Evolutionary conservation across 2,329 filamentous ascomycete species (phyloP), one percentile per base, ranked within the genome.

Genomic region (Daldinia eschscholtzii): DNA sequence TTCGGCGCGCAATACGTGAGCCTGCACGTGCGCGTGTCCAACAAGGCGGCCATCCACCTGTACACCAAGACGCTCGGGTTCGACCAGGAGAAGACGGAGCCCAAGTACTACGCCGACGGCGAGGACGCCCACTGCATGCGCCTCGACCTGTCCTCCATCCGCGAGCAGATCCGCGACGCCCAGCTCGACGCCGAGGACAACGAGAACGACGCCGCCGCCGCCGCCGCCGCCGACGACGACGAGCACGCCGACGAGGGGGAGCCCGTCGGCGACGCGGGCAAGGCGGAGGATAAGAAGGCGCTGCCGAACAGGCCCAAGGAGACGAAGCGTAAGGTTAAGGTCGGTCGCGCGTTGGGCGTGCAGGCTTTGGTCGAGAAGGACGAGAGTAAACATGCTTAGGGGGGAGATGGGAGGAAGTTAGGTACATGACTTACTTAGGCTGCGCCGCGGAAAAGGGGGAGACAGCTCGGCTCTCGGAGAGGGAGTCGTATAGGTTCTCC

Each of bases 61-160:
- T 99, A 99, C 87, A 91, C 93, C 75, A 92, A 97, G 79, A 98
- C 94, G 0, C 89, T 98, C 0, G 91, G 93, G 61, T 98, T 98
- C 86, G 88, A 90, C 78, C 92, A 93, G 73, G 93, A 96, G 72
- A 96, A 94, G 84, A 89, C 91, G 10, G 93, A 97, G 82, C 80
- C 87, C 56, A 96, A 94, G 83, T 97, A 97, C 87, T 99, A 99
- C 80, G 96, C 96, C 65, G 96, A 99, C 80, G 95, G 95, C 67
- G 96, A 99, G 83, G 93, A 99, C 83, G 96, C 96, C 41, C 97
- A 90, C 79, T 92, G 90, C 78, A 99, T 99, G 96, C 91, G 90
- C 70, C 92, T 97, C 80, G 92, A 98, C 76, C 86, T 99, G 48
- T 81, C 82, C 2, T 82, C 83, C 57, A 79, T 91, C 50, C 82